Evolutionary conservation across 805 yeast genomes (phyloP).

Genomic region (Barnettozyma sucrosica): DNA sequence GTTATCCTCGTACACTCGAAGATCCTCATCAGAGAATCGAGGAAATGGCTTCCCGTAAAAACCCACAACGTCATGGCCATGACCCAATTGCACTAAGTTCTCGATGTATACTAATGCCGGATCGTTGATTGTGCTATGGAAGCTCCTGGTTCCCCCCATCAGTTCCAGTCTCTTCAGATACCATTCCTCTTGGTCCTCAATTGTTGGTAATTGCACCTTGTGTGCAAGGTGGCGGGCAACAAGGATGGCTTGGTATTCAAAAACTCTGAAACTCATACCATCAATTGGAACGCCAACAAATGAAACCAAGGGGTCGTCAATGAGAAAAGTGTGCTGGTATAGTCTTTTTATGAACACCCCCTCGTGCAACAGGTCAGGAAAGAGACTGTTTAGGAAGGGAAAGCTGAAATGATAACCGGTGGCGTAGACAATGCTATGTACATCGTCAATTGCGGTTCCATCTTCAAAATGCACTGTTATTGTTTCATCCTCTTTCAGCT

Average conservation of each 20-base stretch:
- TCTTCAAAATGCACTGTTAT: conserved; percentile 35
- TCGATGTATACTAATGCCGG: not conserved
- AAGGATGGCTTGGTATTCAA: not conserved
- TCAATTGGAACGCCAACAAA: conserved; percentile 22
- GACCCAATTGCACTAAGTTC: not conserved
- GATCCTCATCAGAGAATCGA: not conserved
- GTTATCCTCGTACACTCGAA: not conserved
- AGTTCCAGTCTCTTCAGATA: not conserved
- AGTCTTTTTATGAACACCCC: conserved; percentile 25
- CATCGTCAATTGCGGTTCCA: conserved; percentile 35
- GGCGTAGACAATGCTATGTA: conserved; percentile 39
- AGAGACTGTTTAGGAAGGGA: conserved; percentile 41
- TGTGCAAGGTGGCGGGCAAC: not conserved
- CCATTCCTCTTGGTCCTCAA: not conserved
- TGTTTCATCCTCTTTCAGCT: not conserved
- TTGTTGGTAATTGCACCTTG: not conserved
- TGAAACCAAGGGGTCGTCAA: conserved; percentile 30
- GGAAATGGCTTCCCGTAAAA: not conserved
- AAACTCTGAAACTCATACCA: not conserved
- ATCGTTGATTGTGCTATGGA: not conserved
- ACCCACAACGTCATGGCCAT: not conserved
- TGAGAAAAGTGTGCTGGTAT: conserved; percentile 31
- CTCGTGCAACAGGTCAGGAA: conserved; percentile 24
- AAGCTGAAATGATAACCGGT: conserved; percentile 47
- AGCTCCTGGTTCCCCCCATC: not conserved